Conservation (phyloP, 2,329 filamentous ascomycete genomes). For the Biscogniauxia mediterranea region DNA sequence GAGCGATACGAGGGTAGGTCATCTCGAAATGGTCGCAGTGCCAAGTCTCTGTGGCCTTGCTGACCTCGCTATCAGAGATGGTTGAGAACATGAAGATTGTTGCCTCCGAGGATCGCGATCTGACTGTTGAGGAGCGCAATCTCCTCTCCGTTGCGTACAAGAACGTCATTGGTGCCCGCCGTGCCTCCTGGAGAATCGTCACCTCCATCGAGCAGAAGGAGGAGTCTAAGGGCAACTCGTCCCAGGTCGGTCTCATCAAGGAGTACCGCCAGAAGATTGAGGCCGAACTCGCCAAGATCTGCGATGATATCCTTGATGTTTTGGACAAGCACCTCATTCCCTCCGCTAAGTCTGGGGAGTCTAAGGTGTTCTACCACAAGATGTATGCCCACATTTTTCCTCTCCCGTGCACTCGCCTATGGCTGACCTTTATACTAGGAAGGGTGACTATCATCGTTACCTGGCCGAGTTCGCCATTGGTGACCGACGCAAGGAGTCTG, state of each 20-base stretch:
- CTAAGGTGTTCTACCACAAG: slow-evolving; percentile 99
- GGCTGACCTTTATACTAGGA: slow-evolving; percentile 58
- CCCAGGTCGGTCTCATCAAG: slow-evolving; percentile 88
- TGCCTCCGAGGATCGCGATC: slow-evolving; percentile 79
- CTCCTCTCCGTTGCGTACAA: slow-evolving; percentile 98
- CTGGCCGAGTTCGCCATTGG: slow-evolving; percentile 94
- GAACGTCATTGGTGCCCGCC: slow-evolving; percentile 95
- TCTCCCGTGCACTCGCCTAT: slow-evolving; percentile 8
- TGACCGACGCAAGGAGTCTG: slow-evolving; percentile 92
- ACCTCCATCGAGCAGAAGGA: slow-evolving; percentile 99
- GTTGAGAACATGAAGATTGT: slow-evolving; percentile 99
- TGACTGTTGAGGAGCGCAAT: slow-evolving; percentile 94
- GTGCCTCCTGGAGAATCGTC: slow-evolving; percentile 97
- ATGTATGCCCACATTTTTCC: slow-evolving; percentile 60
- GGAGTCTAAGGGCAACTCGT: slow-evolving; percentile 96
- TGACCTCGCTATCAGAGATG: slow-evolving; percentile 68
- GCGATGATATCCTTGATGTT: slow-evolving; percentile 93
- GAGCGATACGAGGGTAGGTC: slow-evolving; percentile 97
- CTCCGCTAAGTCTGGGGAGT: slow-evolving; percentile 92
- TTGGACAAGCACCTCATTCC: slow-evolving; percentile 92
- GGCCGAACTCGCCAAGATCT: slow-evolving; percentile 93
- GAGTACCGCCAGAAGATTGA: slow-evolving; percentile 99
- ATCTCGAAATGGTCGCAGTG: slow-evolving; percentile 8
- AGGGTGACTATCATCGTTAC: slow-evolving; percentile 99
- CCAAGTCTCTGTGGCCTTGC: slow-evolving; percentile 7